Evolutionary conservation across 495 filamentous ascomycete genomes (phyloP).

Genomic region (Evansstolkia leycettana): DNA sequence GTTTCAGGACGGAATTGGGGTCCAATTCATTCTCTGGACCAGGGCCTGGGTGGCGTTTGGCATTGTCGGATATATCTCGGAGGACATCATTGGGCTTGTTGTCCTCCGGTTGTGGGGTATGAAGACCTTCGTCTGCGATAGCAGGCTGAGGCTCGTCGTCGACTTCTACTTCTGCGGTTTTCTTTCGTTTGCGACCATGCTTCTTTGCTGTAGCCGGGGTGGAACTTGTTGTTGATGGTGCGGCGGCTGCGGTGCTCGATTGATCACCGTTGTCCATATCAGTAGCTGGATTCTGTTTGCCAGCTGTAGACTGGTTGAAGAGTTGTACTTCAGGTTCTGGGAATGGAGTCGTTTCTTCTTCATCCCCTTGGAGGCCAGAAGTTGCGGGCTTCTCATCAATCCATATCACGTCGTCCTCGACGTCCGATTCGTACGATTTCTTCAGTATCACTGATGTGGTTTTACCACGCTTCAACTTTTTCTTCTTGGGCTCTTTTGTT

Average conservation of each 20-base stretch:
- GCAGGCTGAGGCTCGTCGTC: neutral
- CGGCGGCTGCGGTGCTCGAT: neutral
- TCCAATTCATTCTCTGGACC: no score
- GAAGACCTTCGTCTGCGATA: neutral
- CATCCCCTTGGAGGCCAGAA: no score
- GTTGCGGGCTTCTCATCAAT: conserved; percentile 18
- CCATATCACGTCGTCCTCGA: conserved; percentile 27
- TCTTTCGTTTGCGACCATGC: conserved; percentile 35
- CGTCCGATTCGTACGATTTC: conserved; percentile 15
- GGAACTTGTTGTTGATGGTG: conserved; percentile 1
- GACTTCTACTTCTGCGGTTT: conserved; percentile 13
- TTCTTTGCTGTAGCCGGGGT: conserved; percentile 23
- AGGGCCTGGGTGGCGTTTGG: no score
- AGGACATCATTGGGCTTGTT: neutral
- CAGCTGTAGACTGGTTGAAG: no score
- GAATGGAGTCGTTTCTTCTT: no score
- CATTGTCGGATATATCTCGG: neutral
- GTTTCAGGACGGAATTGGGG: no score
- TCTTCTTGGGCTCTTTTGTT: conserved; percentile 22
- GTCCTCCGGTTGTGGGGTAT: neutral
- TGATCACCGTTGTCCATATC: neutral
- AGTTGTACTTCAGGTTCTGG: no score
- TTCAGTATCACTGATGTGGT: conserved; percentile 18
- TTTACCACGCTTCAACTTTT: conserved; percentile 27
- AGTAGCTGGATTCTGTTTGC: no score